Conservation (phyloP, 1,139 yeast genomes). For the Eremothecium coryli region DNA sequence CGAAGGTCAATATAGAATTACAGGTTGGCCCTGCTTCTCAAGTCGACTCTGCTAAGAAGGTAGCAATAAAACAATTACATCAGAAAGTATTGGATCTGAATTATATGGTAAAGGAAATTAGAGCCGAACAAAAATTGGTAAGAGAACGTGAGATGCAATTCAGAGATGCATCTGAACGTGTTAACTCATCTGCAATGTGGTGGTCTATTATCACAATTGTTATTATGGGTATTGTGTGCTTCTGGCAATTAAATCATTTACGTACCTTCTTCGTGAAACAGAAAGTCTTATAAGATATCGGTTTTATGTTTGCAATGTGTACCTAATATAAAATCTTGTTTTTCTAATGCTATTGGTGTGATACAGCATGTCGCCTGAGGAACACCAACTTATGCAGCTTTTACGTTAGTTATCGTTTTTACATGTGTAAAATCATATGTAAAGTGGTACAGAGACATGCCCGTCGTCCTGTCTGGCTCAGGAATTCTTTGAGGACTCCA, state of each 20-base stretch:
- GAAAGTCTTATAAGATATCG: constrained; percentile 42
- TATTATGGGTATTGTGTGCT: constrained; percentile 49
- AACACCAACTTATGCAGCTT: no score
- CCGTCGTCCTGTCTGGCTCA: no score
- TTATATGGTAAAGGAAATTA: constrained; percentile 47
- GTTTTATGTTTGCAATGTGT: neutral
- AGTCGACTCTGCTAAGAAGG: constrained; percentile 44
- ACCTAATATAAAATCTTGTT: neutral
- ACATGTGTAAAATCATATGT: no score
- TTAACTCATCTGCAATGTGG: constrained; percentile 53
- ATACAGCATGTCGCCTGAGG: no score
- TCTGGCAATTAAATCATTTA: constrained; percentile 59
- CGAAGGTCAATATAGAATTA: constrained; percentile 38
- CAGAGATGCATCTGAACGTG: constrained; percentile 57
- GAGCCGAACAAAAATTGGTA: constrained; percentile 56
- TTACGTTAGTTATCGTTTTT: no score
- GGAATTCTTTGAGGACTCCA: no score
- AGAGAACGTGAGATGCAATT: constrained; percentile 63
- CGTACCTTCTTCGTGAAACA: constrained; percentile 59
- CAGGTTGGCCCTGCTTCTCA: constrained; percentile 44
- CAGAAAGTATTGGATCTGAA: constrained; percentile 45
- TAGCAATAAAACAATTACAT: constrained; percentile 41
- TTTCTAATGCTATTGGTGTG: no score
- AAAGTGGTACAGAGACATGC: no score
- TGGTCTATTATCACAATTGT: constrained; percentile 58